phyloP scores from a whole-genome alignment of 306 rosid species.

The Quercus berberidifolia region DNA sequence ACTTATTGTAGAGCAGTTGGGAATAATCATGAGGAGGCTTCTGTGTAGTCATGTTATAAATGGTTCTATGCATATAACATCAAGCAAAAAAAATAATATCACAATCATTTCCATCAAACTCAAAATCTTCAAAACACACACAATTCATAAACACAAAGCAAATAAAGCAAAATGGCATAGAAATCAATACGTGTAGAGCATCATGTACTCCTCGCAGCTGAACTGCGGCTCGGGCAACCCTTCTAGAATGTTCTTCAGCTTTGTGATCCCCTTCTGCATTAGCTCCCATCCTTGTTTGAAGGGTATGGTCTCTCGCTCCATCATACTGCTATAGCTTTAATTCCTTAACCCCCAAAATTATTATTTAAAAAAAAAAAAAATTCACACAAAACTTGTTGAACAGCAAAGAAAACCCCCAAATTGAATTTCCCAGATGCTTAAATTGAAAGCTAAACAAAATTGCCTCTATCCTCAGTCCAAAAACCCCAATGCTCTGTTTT shows the following conservation, averaged over 20 bases:
- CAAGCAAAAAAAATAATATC: neutral
- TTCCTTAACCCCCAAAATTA: conserved; percentile 2
- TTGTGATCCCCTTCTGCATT: conserved; percentile 35
- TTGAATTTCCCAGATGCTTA: neutral
- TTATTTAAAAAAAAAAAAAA: neutral
- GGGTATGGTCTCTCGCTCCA: conserved; percentile 11
- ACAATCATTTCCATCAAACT: conserved; percentile 7
- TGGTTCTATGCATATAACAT: conserved; percentile 37
- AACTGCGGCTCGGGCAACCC: conserved; percentile 24
- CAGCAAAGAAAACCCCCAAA: neutral
- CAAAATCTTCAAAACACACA: neutral
- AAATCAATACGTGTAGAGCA: conserved; percentile 45
- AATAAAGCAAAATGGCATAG: neutral
- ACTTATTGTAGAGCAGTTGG: conserved; percentile 57
- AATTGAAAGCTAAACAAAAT: neutral
- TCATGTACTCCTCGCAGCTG: conserved; percentile 36
- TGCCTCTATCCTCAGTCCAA: neutral
- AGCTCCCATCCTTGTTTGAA: conserved; percentile 41
- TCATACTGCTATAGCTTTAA: conserved; percentile 13
- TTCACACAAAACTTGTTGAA: neutral
- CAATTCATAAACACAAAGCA: neutral
- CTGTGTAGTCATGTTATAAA: conserved; percentile 62
- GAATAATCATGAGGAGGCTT: conserved; percentile 46
- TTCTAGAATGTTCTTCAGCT: conserved; percentile 49
- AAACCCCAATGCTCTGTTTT: conserved; percentile 24